Base-by-base conservation (phyloP, 768 basidiomycete species). In the Panaeolus cyanescens region DNA sequence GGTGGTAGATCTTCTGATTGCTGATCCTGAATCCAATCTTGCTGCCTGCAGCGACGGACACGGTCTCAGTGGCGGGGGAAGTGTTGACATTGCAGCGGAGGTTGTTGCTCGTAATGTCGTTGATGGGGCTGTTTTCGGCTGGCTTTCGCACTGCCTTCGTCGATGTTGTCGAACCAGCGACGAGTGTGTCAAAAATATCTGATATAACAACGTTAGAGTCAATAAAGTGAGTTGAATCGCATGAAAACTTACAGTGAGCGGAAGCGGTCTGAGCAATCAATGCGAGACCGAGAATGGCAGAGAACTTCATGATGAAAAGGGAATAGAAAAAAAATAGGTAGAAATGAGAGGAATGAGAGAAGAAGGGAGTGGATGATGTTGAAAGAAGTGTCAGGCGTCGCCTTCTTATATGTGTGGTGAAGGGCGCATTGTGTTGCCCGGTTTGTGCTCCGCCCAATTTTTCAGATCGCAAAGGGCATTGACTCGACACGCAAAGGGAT, bases 21-120 rank as follows among this genome's bases (percentile, higher is more conserved):
- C 9, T 66, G 12, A 78, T 66, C 36, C 69, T 70, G 70, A 81
- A 80, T n/a, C 78, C 76, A 39, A 80, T 67, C 10, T 72, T 70
- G 61, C 70, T 72, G 32, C 80, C 79, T 9, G 80, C 73, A 30
- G 75, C 63, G 32, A 81, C 79, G 25, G 62, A 62, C 19, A 79
- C 74, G 8, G 77, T 79, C 56, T 73, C 68, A 5, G 74, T 69
- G 0, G 80, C 80, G 0, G 77, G 75, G 32, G 60, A 58, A 5
- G 82, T 83, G 59, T 77, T 77, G 59, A 71, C 71, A 65, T 80
- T 80, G 68, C 80, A 80, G 19, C 67, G 66, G 53, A 78, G 67
- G 30, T 73, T 67, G 33, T 45, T 42, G 17, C 74, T 74, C 5
- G 72, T 75, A 33, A 76, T 72, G 17, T 65, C 64, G 15, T 61